Evolutionary conservation across 1,284 basidiomycete species (phyloP).

Genomic region (Lignosus rhinocerotis): DNA sequence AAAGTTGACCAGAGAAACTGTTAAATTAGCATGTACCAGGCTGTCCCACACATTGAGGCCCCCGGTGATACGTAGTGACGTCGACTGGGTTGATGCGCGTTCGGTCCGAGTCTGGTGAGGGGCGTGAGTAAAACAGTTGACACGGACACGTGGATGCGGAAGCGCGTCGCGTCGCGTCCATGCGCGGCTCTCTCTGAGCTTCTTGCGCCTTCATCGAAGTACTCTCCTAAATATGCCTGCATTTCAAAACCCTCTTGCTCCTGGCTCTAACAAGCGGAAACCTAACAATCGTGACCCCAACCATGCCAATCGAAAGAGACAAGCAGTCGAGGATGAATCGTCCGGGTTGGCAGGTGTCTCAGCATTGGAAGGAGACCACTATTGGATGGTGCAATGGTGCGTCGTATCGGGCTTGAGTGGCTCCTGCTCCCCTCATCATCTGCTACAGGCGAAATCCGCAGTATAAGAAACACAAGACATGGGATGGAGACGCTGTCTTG

Average conservation of each 20-base stretch:
- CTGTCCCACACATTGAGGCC: too few relatives aligned
- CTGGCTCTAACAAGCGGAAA: constrained; percentile 32
- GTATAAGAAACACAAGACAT: constrained; percentile 87
- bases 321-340: constrained; percentile 29
- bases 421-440: background rate
- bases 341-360: constrained; percentile 6
- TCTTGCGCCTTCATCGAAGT: background rate
- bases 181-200: background rate
- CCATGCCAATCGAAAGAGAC: constrained; percentile 35
- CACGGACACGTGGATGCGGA: constrained; percentile 16
- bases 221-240: constrained; percentile 22
- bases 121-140: constrained; percentile 3
- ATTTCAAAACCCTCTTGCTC: constrained; percentile 22
- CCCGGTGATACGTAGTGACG: too few relatives aligned
- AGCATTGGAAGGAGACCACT: constrained; percentile 38
- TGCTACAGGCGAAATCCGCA: constrained; percentile 71
- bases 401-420: constrained; percentile 4
- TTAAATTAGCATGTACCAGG: too few relatives aligned
- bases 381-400: constrained; percentile 75
- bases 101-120: too few relatives aligned
- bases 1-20: too few relatives aligned
- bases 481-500: constrained; percentile 83
- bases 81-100: too few relatives aligned
- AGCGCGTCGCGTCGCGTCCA: constrained; percentile 19
- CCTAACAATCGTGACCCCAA: constrained; percentile 30